Evolutionary conservation across 768 basidiomycete genomes (phyloP).

Genomic region (Sporobolomyces pararoseus): DNA sequence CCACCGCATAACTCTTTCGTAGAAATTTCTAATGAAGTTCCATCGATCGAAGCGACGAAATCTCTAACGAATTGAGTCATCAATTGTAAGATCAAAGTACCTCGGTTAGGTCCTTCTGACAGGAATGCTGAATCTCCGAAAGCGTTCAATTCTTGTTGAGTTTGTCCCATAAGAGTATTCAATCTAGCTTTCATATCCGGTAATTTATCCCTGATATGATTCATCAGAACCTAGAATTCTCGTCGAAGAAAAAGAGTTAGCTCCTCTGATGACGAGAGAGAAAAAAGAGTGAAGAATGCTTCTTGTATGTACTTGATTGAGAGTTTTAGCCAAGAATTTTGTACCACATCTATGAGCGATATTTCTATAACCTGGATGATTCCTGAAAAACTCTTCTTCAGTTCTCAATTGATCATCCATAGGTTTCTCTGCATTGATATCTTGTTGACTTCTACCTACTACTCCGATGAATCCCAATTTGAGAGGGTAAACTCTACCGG

Average conservation of each 20-base stretch:
- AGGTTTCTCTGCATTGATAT: slow-evolving; percentile 81
- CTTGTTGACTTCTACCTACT: slow-evolving; percentile 95
- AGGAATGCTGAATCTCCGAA: slow-evolving; percentile 90
- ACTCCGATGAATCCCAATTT: slow-evolving; percentile 98
- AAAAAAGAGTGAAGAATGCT: slow-evolving; percentile 1
- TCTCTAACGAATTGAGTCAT: slow-evolving; percentile 97
- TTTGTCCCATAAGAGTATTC: slow-evolving; percentile 97
- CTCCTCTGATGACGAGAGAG: not conserved
- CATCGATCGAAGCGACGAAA: slow-evolving; percentile 94
- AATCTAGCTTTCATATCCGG: slow-evolving; percentile 99
- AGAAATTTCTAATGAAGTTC: slow-evolving; percentile 89
- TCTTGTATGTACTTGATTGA: slow-evolving; percentile 91
- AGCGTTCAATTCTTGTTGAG: slow-evolving; percentile 93
- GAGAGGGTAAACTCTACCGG: slow-evolving; percentile 93
- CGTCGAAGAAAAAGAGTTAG: too few species aligned
- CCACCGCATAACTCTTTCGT: slow-evolving; percentile 98
- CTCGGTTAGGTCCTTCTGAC: slow-evolving; percentile 68
- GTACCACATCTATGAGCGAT: slow-evolving; percentile 98
- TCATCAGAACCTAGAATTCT: slow-evolving; percentile 92
- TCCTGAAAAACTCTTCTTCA: slow-evolving; percentile 86
- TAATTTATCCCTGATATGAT: slow-evolving; percentile 95
- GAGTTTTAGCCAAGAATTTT: slow-evolving; percentile 81
- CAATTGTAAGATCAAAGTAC: slow-evolving; percentile 80
- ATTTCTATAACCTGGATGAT: slow-evolving; percentile 86
- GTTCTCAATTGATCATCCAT: slow-evolving; percentile 78